Base-by-base conservation (phyloP, 163 green algal species). In the Scenedesmus sp. region DNA sequence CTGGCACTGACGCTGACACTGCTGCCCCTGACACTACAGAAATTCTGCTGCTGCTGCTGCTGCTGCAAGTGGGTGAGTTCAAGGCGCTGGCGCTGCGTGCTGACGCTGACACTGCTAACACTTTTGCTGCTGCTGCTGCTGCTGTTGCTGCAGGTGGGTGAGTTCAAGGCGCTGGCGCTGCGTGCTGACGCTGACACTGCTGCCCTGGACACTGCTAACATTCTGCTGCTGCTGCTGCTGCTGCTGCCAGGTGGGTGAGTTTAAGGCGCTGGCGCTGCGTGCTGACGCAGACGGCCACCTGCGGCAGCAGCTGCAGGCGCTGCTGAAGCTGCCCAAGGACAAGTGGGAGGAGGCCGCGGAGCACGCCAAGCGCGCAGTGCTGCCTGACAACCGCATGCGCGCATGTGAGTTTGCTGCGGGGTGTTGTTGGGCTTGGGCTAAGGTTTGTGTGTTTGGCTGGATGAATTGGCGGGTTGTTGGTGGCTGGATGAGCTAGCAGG, bases 271-370 rank as follows among this genome's bases (percentile, higher is more conserved):
- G 90, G 95, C 96, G 4, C 90, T 97, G 82, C 93, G 97, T 85
- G 97, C 97, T 1, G 97, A 99, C 84, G 93, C 95, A 57, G 97
- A 98, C 88, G 96, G 96, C 13, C 96, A 97, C 84, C 91, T 98
- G 91, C 93, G 96, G 0, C 95, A 98, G 91, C 84, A 93, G 77
- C 88, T 98, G 89, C 96, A 96, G 92, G 94, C 97, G 67, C 95
- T 99, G 90, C 94, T 99, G 8, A 99, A 99, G 96, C 96, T 99
- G 57, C 97, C 94, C 93, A 98, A 98, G 90, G 97, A 99, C 93
- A 99, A 99, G 94, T 99, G 97, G 97, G 97, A 98, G 70, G 97
- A 99, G 94, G 97, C 97, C 20, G 93, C 96, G 1, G 97, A 98
- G 86, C 97, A 99, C 89, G 97, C 97, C 8, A 96, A 98, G 94